Conservation (phyloP, 2,329 filamentous ascomycete species). For the Exophiala sideris region DNA sequence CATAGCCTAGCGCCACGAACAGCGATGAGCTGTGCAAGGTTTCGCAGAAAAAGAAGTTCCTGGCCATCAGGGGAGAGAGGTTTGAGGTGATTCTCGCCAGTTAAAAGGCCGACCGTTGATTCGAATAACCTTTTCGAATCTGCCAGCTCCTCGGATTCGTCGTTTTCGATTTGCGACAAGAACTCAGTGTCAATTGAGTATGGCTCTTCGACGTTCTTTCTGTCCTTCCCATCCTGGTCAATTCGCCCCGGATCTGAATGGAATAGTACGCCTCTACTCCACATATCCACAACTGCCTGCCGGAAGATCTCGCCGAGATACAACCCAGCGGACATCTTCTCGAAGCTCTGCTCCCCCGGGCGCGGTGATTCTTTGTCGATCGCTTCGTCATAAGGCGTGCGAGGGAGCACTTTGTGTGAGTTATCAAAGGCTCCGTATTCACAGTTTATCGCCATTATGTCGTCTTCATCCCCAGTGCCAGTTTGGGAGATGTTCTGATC, state of each 20-base stretch:
- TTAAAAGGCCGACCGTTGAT: background rate
- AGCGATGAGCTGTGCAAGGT: constrained; percentile 87
- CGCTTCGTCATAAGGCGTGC: constrained; percentile 77
- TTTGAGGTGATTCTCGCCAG: background rate
- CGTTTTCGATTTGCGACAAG: constrained; percentile 19
- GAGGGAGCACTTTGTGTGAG: constrained; percentile 80
- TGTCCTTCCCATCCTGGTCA: constrained; percentile 1
- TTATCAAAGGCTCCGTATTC: constrained; percentile 94
- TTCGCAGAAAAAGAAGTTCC: constrained; percentile 54
- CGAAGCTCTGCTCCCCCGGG: constrained; percentile 89
- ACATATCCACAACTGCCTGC: constrained; percentile 75
- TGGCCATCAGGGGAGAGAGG: constrained; percentile 1
- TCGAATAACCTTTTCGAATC: background rate
- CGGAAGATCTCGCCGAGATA: constrained; percentile 95
- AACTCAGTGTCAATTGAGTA: constrained; percentile 82
- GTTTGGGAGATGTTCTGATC: constrained; percentile 59
- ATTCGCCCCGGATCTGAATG: constrained; percentile 77
- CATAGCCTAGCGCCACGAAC: constrained; percentile 90
- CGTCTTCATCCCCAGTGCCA: constrained; percentile 43
- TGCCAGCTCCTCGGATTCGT: constrained; percentile 5
- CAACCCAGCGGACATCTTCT: constrained; percentile 95
- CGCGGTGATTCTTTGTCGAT: constrained; percentile 89
- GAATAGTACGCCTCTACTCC: constrained; percentile 72
- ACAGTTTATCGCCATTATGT: constrained; percentile 88
- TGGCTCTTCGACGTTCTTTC: constrained; percentile 66